Evolutionary conservation across 768 basidiomycete genomes (phyloP).

Genomic region (Phaeotremella skinneri): DNA sequence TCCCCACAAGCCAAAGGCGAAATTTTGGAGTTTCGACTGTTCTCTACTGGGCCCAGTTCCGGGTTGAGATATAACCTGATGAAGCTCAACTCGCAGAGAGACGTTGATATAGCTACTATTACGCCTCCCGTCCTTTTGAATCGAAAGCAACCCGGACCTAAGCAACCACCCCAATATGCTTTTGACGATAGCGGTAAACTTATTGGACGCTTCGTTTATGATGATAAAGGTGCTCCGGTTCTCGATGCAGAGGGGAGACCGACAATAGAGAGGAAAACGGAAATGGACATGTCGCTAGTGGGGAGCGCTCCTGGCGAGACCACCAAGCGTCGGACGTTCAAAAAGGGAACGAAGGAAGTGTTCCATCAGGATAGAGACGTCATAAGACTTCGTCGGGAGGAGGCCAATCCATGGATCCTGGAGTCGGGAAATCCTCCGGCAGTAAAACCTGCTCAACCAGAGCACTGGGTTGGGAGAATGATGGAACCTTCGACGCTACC

Average conservation of each 20-base stretch:
- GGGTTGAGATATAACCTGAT: constrained; percentile 38
- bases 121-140: constrained; percentile 30
- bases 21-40: constrained; percentile 38
- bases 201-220: constrained; percentile 39
- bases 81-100: constrained; percentile 27
- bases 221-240: constrained; percentile 35
- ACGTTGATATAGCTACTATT: constrained; percentile 29
- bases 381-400: constrained; percentile 38
- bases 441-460: constrained; percentile 20
- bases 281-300: constrained; percentile 37
- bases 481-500: constrained; percentile 30
- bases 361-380: constrained; percentile 41
- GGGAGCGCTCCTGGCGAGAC: constrained; percentile 21
- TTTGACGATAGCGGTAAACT: constrained; percentile 32
- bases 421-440: constrained; percentile 26
- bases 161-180: constrained; percentile 26
- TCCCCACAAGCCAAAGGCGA: constrained; percentile 16
- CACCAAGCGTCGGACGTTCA: constrained; percentile 14
- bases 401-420: constrained; percentile 41
- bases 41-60: constrained; percentile 21
- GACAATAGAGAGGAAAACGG: constrained; percentile 26
- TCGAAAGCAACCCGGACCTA: constrained; percentile 40
- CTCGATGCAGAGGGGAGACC: constrained; percentile 35
- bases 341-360: constrained; percentile 37
- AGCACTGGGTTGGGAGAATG: constrained; percentile 46